Conservation (phyloP, 805 yeast species). For the Hagleromyces aurorensis region DNA sequence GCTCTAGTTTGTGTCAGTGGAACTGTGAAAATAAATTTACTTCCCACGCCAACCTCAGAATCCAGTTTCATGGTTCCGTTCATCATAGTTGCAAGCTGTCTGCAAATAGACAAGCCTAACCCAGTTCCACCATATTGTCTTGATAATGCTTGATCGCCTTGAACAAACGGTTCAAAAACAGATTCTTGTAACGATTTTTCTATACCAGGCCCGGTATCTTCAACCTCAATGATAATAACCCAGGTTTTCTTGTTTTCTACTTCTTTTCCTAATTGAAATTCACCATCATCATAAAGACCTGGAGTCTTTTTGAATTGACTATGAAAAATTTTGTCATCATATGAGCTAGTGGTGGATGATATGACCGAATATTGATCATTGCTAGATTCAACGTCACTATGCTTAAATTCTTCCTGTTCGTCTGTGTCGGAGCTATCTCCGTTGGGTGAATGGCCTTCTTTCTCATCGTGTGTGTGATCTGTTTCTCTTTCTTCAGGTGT, state of each 20-base stretch:
- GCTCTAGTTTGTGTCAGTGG: constrained; percentile 54
- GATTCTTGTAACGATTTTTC: constrained; percentile 71
- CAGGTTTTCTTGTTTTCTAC: constrained; percentile 27
- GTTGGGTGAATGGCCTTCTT: constrained; percentile 6
- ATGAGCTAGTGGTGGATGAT: constrained; percentile 31
- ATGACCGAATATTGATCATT: constrained; percentile 12
- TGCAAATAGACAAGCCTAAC: constrained; percentile 79
- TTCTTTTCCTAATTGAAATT: constrained; percentile 18
- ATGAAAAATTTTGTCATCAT: constrained; percentile 37
- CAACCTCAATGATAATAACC: constrained; percentile 52
- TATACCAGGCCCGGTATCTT: constrained; percentile 93
- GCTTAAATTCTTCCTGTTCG: no score
- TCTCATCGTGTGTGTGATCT: constrained; percentile 3
- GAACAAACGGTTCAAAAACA: constrained; percentile 94
- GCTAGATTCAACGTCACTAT: constrained; percentile 5
- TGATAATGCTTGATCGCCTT: constrained; percentile 90
- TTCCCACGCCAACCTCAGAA: constrained; percentile 74
- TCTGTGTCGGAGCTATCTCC: constrained; percentile 3
- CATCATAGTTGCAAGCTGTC: constrained; percentile 88
- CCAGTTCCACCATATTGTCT: constrained; percentile 96
- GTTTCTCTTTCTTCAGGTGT: constrained; percentile 4
- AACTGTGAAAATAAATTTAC: constrained; percentile 72
- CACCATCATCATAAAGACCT: constrained; percentile 18
- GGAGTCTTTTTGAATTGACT: constrained; percentile 34
- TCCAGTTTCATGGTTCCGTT: constrained; percentile 71